Percentiles rank a stretch among this genome's conserved stretches.
These are phyloP conservation scores for Niebla homalea DNA, from an alignment of 495 filamentous ascomycete species.

Conservation along the genomic window DNA sequence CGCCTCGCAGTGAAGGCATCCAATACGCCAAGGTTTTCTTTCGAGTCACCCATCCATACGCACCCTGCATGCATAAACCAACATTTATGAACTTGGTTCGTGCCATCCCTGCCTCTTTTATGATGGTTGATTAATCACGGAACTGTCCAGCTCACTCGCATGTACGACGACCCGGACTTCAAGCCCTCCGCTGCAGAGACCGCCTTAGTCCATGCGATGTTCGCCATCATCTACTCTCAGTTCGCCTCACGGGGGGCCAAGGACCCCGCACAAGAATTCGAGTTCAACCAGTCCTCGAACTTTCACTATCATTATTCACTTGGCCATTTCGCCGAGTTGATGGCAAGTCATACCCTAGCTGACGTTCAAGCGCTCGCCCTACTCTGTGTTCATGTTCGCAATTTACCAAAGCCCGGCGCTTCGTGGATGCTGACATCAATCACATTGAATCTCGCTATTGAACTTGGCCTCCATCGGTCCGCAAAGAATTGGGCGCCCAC, in stretches of 20 bases:
- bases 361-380: constrained; percentile 59
- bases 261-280: constrained; percentile 29
- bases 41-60: constrained; percentile 54
- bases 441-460: constrained; percentile 50
- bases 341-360: constrained; percentile 42
- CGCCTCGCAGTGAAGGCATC: constrained; percentile 41
- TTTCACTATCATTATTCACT: constrained; percentile 64
- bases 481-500: constrained; percentile 46
- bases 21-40: constrained; percentile 62
- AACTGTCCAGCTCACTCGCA: constrained; percentile 10
- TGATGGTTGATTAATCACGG: too few species aligned
- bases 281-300: constrained; percentile 49
- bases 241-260: constrained; percentile 50
- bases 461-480: constrained; percentile 60
- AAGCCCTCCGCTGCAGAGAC: constrained; percentile 47
- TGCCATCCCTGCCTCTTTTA: not conserved
- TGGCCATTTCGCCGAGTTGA: constrained; percentile 49
- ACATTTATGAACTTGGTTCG: constrained; percentile 53
- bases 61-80: constrained; percentile 58
- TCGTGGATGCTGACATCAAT: constrained; percentile 49
- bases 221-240: constrained; percentile 65
- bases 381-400: constrained; percentile 54
- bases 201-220: constrained; percentile 64
- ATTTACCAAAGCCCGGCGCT: constrained; percentile 66
- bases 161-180: constrained; percentile 50